Base-by-base conservation (phyloP, 2,329 filamentous ascomycete genomes). In the Pyrenophora graminea region DNA sequence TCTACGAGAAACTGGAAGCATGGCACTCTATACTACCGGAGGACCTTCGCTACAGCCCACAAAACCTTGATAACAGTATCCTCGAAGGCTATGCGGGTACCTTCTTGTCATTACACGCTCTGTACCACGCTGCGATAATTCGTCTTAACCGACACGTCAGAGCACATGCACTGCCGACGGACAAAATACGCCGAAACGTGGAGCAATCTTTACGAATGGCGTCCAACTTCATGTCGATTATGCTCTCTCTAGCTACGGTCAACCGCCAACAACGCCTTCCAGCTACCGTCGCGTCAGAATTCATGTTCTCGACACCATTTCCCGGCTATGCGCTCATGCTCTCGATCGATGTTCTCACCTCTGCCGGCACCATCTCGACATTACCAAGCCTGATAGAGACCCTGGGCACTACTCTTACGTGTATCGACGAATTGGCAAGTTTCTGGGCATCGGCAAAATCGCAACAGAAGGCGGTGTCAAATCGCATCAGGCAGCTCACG, bases 321-420 rank as follows among this genome's bases (percentile, higher is more conserved):
- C 76, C 84, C 15, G 83, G 82, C n/a, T 83, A 83, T 56, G 80
- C 82, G 5, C 79, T 87, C 19, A 75, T 85, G 30, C 80, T 85
- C 40, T 86, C 87, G 0, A 77, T 87, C 30, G 88, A 91, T 59
- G 82, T 89, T 1, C 76, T 89, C 48, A 83, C 83, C 10, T 82
- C 86, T 0, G 82, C 80, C 4, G 84, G 86, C 1, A 64, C 59
- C 8, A 53, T 63, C 8, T 41, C 61, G 3, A 59, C 59, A 1
- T 68, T 86, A 6, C 71, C 77, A 0, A 76, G 80, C 10, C 67
- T 89, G 9, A 77, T 88, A 32, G 77, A 81, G 8, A 77, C 80
- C 9, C 78, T 88, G 42, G 62, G 75, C 15, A 77, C 79, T 27
- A 82, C 81, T 0, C 70, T 83, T 31, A 75, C 77, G 6, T 78